Percentiles rank a stretch among this genome's conserved stretches.
Evolutionary conservation across 768 basidiomycete genomes (phyloP).

Genomic region (Russula ochroleuca): DNA sequence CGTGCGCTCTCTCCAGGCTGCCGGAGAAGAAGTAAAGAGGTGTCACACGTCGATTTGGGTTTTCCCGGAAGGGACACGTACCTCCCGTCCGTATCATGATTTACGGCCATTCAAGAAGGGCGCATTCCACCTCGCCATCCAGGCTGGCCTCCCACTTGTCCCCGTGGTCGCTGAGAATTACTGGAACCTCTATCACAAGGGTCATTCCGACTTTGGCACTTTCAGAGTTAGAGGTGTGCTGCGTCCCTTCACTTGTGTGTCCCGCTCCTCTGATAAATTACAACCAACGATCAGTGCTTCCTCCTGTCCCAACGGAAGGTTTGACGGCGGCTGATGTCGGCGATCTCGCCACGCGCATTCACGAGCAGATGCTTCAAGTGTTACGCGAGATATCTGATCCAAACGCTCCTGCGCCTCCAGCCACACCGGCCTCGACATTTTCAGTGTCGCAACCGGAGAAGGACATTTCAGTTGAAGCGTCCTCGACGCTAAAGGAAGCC

Average conservation of each 20-base stretch:
- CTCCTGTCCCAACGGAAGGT: slow-evolving; percentile 74
- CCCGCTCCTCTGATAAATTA: slow-evolving; percentile 11
- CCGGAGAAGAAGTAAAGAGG: slow-evolving; percentile 73
- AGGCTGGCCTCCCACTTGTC: slow-evolving; percentile 84
- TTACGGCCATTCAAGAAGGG: slow-evolving; percentile 95
- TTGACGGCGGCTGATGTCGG: slow-evolving; percentile 67
- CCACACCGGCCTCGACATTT: neutral
- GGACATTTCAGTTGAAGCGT: neutral
- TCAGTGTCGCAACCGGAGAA: neutral
- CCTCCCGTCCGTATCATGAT: slow-evolving; percentile 56
- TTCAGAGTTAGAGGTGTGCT: slow-evolving; percentile 76
- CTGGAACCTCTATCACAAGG: slow-evolving; percentile 76
- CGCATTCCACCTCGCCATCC: slow-evolving; percentile 92
- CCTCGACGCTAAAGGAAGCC: slow-evolving; percentile 11
- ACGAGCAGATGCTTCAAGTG: slow-evolving; percentile 72
- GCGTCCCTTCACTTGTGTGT: neutral
- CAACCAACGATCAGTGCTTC: slow-evolving; percentile 60
- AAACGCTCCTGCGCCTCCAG: slow-evolving; percentile 35
- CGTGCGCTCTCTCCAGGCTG: slow-evolving; percentile 67
- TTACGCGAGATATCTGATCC: slow-evolving; percentile 73
- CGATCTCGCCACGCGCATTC: slow-evolving; percentile 60
- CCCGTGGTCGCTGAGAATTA: slow-evolving; percentile 96
- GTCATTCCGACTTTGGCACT: slow-evolving; percentile 68
- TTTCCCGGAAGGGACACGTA: slow-evolving; percentile 94
- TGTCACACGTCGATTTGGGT: slow-evolving; percentile 79